These are phyloP conservation scores for Tolypocladium tundrense DNA, from an alignment of 2,329 filamentous ascomycete genomes.

Conservation along the genomic window DNA sequence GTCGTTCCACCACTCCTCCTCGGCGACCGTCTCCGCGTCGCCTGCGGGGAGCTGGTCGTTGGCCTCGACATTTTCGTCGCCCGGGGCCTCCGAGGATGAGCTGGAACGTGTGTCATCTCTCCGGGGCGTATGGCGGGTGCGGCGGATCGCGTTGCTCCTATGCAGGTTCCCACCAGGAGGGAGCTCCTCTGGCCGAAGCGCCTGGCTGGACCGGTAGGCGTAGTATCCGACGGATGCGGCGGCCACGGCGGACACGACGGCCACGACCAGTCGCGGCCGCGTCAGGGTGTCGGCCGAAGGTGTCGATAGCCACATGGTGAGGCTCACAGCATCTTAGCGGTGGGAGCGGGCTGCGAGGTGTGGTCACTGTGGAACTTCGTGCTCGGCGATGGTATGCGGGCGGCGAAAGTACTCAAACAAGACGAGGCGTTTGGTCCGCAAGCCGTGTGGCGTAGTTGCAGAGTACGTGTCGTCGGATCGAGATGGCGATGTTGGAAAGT, in stretches of 20 bases:
- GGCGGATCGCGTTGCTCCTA: conserved; percentile 58
- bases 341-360: not conserved
- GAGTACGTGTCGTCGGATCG: not conserved
- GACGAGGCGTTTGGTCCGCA: not conserved
- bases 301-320: conserved; percentile 37
- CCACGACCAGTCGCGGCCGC: conserved; percentile 44
- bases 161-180: conserved; percentile 35
- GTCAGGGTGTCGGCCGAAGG: conserved; percentile 43
- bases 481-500: not conserved
- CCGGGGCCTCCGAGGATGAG: conserved; percentile 28
- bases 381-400: not conserved
- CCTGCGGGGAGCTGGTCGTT: conserved; percentile 17
- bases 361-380: not conserved
- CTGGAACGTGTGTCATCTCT: conserved; percentile 28
- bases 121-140: conserved; percentile 26
- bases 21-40: conserved; percentile 29
- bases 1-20: conserved; percentile 45
- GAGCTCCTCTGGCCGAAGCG: conserved; percentile 11
- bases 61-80: conserved; percentile 33
- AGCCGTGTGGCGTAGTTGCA: not conserved
- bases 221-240: conserved; percentile 49
- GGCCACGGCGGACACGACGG: conserved; percentile 43
- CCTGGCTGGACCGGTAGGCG: conserved; percentile 33
- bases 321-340: conserved; percentile 21
- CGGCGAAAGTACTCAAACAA: not conserved